These are phyloP conservation scores for Colletotrichum tanaceti DNA, from an alignment of 2,329 filamentous ascomycete genomes.

Conservation along the genomic window DNA sequence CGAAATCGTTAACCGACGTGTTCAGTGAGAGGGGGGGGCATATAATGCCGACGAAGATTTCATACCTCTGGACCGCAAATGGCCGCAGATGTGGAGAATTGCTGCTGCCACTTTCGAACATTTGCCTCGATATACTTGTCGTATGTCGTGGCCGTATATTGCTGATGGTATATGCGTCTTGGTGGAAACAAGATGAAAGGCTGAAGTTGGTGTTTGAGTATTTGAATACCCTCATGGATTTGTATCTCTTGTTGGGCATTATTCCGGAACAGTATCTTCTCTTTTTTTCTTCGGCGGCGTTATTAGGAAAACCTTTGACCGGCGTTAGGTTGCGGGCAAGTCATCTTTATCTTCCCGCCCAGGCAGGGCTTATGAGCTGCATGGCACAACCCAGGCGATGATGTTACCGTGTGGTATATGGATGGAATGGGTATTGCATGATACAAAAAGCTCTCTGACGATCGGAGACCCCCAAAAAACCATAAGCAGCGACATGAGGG, in stretches of 20 bases:
- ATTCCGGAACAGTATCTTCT: neutral
- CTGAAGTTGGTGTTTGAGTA: constrained; percentile 28
- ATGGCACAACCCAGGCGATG: constrained; percentile 22
- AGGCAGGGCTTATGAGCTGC: constrained; percentile 18
- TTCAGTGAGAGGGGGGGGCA: neutral
- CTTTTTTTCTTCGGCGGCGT: constrained; percentile 18
- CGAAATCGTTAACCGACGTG: constrained; percentile 66
- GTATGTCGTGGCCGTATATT: too few species aligned
- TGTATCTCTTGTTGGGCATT: constrained; percentile 36
- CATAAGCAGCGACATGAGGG: constrained; percentile 12
- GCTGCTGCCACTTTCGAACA: neutral
- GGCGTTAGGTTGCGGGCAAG: constrained; percentile 29
- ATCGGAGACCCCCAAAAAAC: constrained; percentile 17
- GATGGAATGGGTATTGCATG: constrained; percentile 14
- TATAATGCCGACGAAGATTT: constrained; percentile 7
- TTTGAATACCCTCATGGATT: constrained; percentile 41
- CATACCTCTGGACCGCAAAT: neutral
- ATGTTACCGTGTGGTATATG: constrained; percentile 14
- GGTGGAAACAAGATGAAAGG: constrained; percentile 10
- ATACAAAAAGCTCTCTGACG: constrained; percentile 19
- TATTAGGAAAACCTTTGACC: constrained; percentile 7
- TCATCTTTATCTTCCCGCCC: constrained; percentile 26
- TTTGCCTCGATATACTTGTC: constrained; percentile 13
- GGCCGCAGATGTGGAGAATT: neutral
- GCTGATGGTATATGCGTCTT: constrained; percentile 7